Evolutionary conservation across 345 rosid species (phyloP).

Genomic region (Corchorus olitorius): DNA sequence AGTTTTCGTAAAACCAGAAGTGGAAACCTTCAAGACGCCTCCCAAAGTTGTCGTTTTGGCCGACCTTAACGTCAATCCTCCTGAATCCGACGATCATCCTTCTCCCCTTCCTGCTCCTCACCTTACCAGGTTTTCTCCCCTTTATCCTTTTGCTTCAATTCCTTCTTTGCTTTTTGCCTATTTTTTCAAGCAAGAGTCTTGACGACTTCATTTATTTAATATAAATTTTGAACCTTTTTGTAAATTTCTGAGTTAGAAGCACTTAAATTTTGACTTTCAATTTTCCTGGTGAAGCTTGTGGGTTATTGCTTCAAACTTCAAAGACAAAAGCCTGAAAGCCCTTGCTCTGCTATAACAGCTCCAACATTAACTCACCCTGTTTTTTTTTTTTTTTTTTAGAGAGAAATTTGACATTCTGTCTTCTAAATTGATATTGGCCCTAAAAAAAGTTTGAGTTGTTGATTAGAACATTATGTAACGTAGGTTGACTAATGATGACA

Average conservation of each 20-base stretch:
- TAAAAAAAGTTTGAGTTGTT: not conserved
- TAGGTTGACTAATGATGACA: conserved; percentile 55
- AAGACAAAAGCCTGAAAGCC: not conserved
- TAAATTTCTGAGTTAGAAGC: not conserved
- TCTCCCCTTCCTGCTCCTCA: conserved; percentile 33
- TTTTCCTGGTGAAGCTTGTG: not conserved
- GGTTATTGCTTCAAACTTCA: conserved; percentile 2
- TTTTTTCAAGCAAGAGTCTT: no score
- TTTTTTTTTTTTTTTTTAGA: no score
- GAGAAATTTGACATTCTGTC: not conserved
- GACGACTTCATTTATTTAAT: no score
- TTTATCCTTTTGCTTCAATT: not conserved
- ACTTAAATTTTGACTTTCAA: not conserved
- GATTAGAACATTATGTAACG: conserved; percentile 1
- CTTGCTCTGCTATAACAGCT: not conserved
- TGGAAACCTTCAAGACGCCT: conserved; percentile 40
- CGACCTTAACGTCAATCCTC: conserved; percentile 92
- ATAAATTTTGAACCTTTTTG: no score
- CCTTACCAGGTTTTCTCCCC: conserved; percentile 44
- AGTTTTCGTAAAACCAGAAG: conserved; percentile 54
- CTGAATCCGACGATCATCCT: conserved; percentile 61
- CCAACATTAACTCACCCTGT: no score
- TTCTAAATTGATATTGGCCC: not conserved
- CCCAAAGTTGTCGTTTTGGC: conserved; percentile 71
- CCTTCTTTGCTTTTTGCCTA: not conserved